A percentile compares a stretch with the other conserved stretches of the same genome.
These are phyloP conservation scores for Anthoceros angustus DNA, from an alignment of 225 moss, liverwort and hornwort genomes.

Conservation along the genomic window DNA sequence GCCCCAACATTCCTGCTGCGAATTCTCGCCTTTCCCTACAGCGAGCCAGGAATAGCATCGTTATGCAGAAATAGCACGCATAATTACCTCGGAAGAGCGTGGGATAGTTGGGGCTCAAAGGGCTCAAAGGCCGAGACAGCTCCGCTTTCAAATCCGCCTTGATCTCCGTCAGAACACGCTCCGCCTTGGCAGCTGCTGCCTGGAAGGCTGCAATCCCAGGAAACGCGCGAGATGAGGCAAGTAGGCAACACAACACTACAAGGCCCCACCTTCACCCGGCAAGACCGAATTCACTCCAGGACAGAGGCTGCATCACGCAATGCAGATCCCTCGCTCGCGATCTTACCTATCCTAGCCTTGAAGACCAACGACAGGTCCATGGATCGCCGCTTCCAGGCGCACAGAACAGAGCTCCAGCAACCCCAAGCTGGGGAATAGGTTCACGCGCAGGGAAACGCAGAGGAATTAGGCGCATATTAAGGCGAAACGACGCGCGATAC, in stretches of 20 bases:
- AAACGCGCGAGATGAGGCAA: not conserved
- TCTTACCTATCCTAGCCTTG: slow-evolving; percentile 3
- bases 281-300: no score
- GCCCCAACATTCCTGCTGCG: no score
- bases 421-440: not conserved
- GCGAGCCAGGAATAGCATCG: no score
- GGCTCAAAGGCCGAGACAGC: slow-evolving; percentile 41
- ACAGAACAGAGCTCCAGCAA: not conserved
- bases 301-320: no score
- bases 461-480: not conserved
- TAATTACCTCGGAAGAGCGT: not conserved
- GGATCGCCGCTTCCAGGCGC: not conserved
- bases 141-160: slow-evolving; percentile 90
- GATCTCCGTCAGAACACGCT: slow-evolving; percentile 80
- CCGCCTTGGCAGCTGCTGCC: slow-evolving; percentile 93
- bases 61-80: no score
- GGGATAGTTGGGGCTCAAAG: slow-evolving; percentile 13
- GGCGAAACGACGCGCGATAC: no score
- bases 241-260: no score
- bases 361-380: slow-evolving; percentile 3
- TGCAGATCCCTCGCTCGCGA: no score
- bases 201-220: slow-evolving; percentile 43
- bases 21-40: no score
- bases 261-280: no score
- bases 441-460: not conserved